A percentile compares a stretch with the other conserved stretches of the same genome.
Evolutionary conservation across 2,329 filamentous ascomycete genomes (phyloP).

Genomic region (Fusarium clavum): DNA sequence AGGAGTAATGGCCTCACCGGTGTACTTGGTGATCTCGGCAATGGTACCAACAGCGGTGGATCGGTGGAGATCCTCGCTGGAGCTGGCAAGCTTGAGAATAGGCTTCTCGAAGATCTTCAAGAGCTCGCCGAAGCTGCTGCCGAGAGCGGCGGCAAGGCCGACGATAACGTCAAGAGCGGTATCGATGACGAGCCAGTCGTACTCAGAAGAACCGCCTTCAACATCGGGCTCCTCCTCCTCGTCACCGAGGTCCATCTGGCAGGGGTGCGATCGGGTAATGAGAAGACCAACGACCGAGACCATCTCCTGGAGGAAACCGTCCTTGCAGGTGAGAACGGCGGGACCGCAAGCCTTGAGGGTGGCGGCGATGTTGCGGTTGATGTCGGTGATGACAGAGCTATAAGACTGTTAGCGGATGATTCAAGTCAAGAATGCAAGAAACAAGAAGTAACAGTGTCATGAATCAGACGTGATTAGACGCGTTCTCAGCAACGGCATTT

Average conservation of each 20-base stretch:
- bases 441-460: slow-evolving; percentile 43
- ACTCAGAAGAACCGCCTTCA: slow-evolving; percentile 86
- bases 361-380: slow-evolving; percentile 92
- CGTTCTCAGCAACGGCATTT: slow-evolving; percentile 88
- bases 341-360: slow-evolving; percentile 93
- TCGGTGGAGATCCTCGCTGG: slow-evolving; percentile 86
- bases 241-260: slow-evolving; percentile 89
- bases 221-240: slow-evolving; percentile 81
- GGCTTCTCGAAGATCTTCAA: slow-evolving; percentile 98
- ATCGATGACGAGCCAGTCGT: slow-evolving; percentile 97
- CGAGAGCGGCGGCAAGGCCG: slow-evolving; percentile 84
- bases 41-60: slow-evolving; percentile 91
- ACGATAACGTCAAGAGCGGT: slow-evolving; percentile 92
- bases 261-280: slow-evolving; percentile 90
- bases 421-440: slow-evolving; percentile 34
- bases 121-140: slow-evolving; percentile 82
- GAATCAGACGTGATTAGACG: slow-evolving; percentile 61
- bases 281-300: slow-evolving; percentile 81
- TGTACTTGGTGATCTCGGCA: slow-evolving; percentile 88
- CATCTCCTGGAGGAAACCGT: slow-evolving; percentile 76
- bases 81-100: slow-evolving; percentile 87
- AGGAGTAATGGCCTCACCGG: slow-evolving; percentile 82
- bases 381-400: slow-evolving; percentile 90
- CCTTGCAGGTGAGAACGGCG: slow-evolving; percentile 79
- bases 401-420: slow-evolving; percentile 56